Evolutionary conservation across 2,329 filamentous ascomycete species (phyloP), one percentile per base, ranked within the genome.

Genomic region (Fusarium proliferatum): DNA sequence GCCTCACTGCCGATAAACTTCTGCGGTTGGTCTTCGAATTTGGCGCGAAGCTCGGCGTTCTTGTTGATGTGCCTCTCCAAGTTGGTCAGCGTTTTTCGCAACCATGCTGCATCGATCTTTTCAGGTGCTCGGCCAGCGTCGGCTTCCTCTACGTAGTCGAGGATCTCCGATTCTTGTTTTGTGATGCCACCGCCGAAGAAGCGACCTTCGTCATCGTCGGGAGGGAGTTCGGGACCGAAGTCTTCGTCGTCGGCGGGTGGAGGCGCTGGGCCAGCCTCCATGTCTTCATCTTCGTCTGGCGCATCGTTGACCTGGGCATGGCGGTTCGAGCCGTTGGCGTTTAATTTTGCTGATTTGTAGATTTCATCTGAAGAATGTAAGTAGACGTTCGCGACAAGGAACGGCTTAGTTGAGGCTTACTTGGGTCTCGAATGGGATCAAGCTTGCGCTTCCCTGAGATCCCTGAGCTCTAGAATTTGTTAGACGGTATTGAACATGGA

Each of bases 161-260:
- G 88, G 26, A 96, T 94, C 76, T 95, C 90, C 5, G 91, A 92
- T 74, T 97, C 94, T 74, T 94, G 88, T 65, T 91, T 88, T 33
- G 92, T 94, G 77, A 99, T 92, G 39, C 96, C 96, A 61, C 95
- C 94, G 48, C 96, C 96, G 77, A 98, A 99, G 85, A 99, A 99
- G 16, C 96, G 92, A 2, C 96, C 96, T 73, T 97, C 96, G 60
- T 97, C 94, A 77, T 89, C 88, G 26, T 85, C 84, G 16, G 88
- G 88, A 5, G 85, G 83, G 21, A 82, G 68, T 4, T 83, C 76
- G 13, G 84, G 84, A 28, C 84, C 84, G 67, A 85, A 85, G 64
- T 84, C 87, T 46, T 87, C 86, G 6, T 88, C 85, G 53, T 90
- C 87, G 13, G 85, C 84, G 16, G 88, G 88, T 2, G 86, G 85